phyloP scores from a whole-genome alignment of 1,284 basidiomycete genomes.

The Abortiporus biennis region DNA sequence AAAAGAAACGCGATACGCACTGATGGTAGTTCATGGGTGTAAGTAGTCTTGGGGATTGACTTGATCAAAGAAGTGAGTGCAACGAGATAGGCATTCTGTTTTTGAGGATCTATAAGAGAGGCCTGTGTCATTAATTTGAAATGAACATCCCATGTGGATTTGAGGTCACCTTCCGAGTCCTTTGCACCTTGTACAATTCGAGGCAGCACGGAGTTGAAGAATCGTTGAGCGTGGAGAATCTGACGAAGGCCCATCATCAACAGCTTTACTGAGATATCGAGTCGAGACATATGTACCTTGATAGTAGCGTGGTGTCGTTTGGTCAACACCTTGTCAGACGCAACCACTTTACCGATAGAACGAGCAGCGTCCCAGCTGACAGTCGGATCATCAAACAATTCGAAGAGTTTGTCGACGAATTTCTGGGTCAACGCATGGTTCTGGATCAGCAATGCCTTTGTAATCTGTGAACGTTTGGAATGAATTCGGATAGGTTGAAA shows the following conservation, averaged over 20 bases:
- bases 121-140: not conserved
- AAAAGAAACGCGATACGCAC: conserved; percentile 36
- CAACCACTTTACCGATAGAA: conserved; percentile 63
- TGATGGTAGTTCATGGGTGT: conserved; percentile 58
- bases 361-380: conserved; percentile 68
- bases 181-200: conserved; percentile 63
- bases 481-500: not conserved
- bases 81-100: conserved; percentile 73
- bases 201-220: conserved; percentile 72
- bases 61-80: conserved; percentile 82
- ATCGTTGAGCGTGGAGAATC: conserved; percentile 85
- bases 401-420: conserved; percentile 63
- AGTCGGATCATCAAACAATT: conserved; percentile 55
- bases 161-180: conserved; percentile 33
- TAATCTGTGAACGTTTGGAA: conserved; percentile 41
- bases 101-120: conserved; percentile 31
- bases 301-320: conserved; percentile 75
- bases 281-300: conserved; percentile 51
- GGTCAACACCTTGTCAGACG: conserved; percentile 54
- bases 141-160: not conserved
- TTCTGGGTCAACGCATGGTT: conserved; percentile 54
- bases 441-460: conserved; percentile 74
- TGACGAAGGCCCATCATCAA: conserved; percentile 23
- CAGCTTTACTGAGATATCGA: conserved; percentile 1
- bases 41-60: conserved; percentile 73